These are phyloP conservation scores for Acer saccharum DNA, from an alignment of 345 rosid genomes.

Conservation along the genomic window DNA sequence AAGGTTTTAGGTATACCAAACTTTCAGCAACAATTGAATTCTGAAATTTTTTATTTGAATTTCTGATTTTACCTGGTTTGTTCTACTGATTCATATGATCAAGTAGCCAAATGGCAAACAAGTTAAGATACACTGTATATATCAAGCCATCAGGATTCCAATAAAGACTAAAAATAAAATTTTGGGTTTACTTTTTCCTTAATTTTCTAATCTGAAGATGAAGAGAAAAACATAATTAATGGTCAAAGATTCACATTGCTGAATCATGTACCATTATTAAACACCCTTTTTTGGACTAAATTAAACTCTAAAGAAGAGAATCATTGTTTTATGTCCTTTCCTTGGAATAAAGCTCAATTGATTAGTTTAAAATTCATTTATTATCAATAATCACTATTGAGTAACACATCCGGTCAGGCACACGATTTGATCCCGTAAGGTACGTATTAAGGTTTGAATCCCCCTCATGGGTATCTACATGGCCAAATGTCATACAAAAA, in stretches of 20 bases:
- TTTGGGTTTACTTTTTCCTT: neutral
- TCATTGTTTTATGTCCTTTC: neutral
- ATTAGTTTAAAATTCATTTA: neutral
- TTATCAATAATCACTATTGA: too few species aligned
- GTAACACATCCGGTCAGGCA: too few species aligned
- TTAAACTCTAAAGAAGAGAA: neutral
- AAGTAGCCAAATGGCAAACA: neutral
- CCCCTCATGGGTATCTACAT: too few species aligned
- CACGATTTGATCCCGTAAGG: too few species aligned
- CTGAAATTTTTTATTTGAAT: neutral
- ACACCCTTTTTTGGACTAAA: neutral
- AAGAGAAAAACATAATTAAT: neutral
- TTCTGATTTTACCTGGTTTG: neutral
- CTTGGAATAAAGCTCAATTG: neutral
- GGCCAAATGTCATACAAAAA: too few species aligned
- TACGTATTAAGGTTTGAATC: too few species aligned
- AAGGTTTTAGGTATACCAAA: neutral
- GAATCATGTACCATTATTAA: neutral
- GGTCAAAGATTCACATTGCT: constrained; percentile 9
- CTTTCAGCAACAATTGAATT: neutral
- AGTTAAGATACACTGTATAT: too few species aligned
- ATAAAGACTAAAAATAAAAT: neutral
- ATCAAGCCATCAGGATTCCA: neutral
- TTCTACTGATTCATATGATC: neutral
- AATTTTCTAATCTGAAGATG: neutral